A percentile compares a stretch with the other conserved stretches of the same genome.
phyloP scores from a whole-genome alignment of 495 filamentous ascomycete species.

The Lasiosphaeria miniovina region DNA sequence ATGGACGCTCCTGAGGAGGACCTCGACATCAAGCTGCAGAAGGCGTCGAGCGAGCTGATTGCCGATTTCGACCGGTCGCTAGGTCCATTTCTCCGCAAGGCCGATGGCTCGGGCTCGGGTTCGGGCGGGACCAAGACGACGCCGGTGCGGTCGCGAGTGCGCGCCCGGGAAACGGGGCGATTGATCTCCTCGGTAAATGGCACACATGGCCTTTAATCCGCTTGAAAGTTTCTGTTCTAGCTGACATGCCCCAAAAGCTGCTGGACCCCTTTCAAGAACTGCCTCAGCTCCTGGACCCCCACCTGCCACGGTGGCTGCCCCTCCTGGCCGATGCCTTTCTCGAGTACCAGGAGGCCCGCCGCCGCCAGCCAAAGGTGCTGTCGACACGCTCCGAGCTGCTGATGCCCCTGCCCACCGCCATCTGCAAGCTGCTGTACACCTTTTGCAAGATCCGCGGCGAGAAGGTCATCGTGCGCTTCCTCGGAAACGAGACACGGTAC shows the following conservation, averaged over 20 bases:
- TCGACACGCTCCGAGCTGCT: conserved; percentile 43
- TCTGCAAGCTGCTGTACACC: conserved; percentile 77
- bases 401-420: conserved; percentile 61
- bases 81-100: conserved; percentile 48
- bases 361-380: conserved; percentile 19
- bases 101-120: conserved; percentile 21
- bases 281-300: conserved; percentile 90
- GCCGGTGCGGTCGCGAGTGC: conserved; percentile 40
- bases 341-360: conserved; percentile 55
- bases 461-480: conserved; percentile 85
- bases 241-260: conserved; percentile 37
- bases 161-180: conserved; percentile 42
- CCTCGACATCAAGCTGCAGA: conserved; percentile 69
- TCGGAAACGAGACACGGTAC: conserved; percentile 81
- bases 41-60: conserved; percentile 64
- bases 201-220: neutral
- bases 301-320: conserved; percentile 71
- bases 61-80: conserved; percentile 59
- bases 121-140: neutral
- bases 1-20: conserved; percentile 56
- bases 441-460: conserved; percentile 93
- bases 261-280: conserved; percentile 94
- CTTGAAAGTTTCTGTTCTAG: conserved; percentile 16
- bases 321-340: conserved; percentile 71
- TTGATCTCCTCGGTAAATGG: conserved; percentile 43